phyloP scores from a whole-genome alignment of 176 grass and related monocot species.

The Avena atlantica region DNA sequence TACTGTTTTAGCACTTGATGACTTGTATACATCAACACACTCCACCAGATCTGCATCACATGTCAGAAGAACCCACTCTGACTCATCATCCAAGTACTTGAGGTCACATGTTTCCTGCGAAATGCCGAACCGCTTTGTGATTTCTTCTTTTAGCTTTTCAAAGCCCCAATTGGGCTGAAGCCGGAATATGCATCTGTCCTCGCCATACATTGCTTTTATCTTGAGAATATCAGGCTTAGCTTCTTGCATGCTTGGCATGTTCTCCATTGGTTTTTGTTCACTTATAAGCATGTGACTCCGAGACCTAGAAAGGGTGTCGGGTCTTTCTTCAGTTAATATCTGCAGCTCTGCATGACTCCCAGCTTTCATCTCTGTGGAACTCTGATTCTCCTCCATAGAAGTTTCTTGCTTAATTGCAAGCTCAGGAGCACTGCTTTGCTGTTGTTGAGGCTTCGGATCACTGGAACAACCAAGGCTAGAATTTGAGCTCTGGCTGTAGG shows the following conservation, averaged over 20 bases:
- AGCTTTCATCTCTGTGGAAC: constrained; percentile 40
- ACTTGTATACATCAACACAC: constrained; percentile 87
- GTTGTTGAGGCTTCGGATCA: constrained; percentile 52
- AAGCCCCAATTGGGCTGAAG: constrained; percentile 78
- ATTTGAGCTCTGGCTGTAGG: constrained; percentile 77
- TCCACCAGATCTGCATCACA: constrained; percentile 91
- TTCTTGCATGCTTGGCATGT: constrained; percentile 37
- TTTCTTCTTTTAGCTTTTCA: constrained; percentile 82
- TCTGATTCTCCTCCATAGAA: constrained; percentile 67
- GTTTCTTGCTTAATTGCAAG: constrained; percentile 62
- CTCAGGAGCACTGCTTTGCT: constrained; percentile 40
- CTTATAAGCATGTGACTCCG: constrained; percentile 46
- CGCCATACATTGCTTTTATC: constrained; percentile 85
- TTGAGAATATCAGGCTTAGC: constrained; percentile 68
- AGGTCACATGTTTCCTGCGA: constrained; percentile 46
- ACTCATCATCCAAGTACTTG: constrained; percentile 97
- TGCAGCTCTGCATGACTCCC: constrained; percentile 31
- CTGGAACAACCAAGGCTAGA: constrained; percentile 75
- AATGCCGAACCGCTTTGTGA: constrained; percentile 67
- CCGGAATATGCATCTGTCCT: constrained; percentile 92
- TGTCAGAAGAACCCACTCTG: constrained; percentile 94
- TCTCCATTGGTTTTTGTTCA: constrained; percentile 51
- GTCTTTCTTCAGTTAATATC: constrained; percentile 50
- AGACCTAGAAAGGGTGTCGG: constrained; percentile 38
- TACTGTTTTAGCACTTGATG: constrained; percentile 65